Conservation (phyloP, 257 asterid genomes). For the Striga asiatica region DNA sequence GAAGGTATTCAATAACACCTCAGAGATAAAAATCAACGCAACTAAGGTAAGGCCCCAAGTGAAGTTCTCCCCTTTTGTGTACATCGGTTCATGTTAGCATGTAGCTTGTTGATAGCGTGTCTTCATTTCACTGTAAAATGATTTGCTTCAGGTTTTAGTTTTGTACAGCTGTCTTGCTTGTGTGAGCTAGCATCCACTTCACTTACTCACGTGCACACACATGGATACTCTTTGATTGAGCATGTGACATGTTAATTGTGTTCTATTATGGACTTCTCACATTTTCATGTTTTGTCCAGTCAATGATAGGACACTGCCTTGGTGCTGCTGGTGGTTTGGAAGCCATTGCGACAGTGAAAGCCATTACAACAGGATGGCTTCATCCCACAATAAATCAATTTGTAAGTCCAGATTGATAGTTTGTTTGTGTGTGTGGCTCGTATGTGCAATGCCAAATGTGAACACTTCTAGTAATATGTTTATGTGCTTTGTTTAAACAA, state of each 20-base stretch:
- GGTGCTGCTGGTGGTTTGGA: slow-evolving; percentile 43
- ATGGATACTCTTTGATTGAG: no score
- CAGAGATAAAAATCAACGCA: slow-evolving; percentile 61
- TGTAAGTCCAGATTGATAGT: slow-evolving; percentile 23
- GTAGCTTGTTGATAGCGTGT: not conserved
- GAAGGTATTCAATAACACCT: slow-evolving; percentile 54
- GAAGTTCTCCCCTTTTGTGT: slow-evolving; percentile 4
- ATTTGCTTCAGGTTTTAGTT: not conserved
- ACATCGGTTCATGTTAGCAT: no score
- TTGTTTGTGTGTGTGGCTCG: not conserved
- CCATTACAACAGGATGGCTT: slow-evolving; percentile 33
- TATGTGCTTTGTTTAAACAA: no score
- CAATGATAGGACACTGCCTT: slow-evolving; percentile 34
- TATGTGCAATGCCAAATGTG: no score
- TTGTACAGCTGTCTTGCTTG: not conserved
- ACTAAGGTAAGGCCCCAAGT: slow-evolving; percentile 32
- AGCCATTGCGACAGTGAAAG: slow-evolving; percentile 38
- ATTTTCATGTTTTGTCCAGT: slow-evolving; percentile 13
- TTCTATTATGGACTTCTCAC: not conserved
- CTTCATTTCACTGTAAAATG: not conserved
- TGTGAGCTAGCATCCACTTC: no score
- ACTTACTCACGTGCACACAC: no score
- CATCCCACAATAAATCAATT: slow-evolving; percentile 38
- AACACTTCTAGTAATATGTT: no score
- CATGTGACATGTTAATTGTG: no score